Conservation (phyloP, 1,284 basidiomycete genomes). For the Malassezia globosa region DNA sequence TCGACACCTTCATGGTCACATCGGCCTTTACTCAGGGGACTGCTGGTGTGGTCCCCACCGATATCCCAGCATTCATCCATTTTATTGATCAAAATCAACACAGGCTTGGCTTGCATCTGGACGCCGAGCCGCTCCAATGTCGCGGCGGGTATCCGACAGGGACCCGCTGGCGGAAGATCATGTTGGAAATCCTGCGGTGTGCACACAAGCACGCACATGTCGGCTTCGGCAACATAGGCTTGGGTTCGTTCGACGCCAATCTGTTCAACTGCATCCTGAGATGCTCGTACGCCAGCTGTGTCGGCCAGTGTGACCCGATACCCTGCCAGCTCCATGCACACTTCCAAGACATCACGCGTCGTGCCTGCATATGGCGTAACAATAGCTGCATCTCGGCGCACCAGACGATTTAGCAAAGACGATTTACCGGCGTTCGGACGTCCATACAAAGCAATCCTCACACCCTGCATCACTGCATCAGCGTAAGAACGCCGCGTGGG, state of each 20-base stretch:
- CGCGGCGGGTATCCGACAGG: not conserved
- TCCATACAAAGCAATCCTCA: conserved; percentile 72
- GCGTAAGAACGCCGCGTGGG: conserved; percentile 52
- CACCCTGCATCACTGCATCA: conserved; percentile 63
- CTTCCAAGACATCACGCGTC: conserved; percentile 70
- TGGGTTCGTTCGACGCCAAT: conserved; percentile 67
- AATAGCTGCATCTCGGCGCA: conserved; percentile 73
- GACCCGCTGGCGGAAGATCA: conserved; percentile 18
- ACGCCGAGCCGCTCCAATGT: not conserved
- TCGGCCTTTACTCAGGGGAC: not conserved
- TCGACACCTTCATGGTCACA: not conserved
- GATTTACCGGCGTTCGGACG: conserved; percentile 83
- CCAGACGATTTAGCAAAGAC: conserved; percentile 67
- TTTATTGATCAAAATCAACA: conserved; percentile 63
- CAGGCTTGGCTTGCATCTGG: conserved; percentile 6
- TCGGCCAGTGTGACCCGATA: conserved; percentile 68
- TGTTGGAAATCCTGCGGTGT: conserved; percentile 53
- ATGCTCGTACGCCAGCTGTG: conserved; percentile 66
- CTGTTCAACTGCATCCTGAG: conserved; percentile 60
- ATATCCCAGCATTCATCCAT: too few relatives aligned
- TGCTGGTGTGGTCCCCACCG: too few relatives aligned
- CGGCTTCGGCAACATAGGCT: conserved; percentile 56
- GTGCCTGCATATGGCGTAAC: conserved; percentile 75
- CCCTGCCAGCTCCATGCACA: conserved; percentile 68
- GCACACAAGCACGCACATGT: conserved; percentile 66